A percentile compares a stretch with the other conserved stretches of the same genome.
These are phyloP conservation scores for Medicago lupulina DNA, from an alignment of 306 rosid genomes.

Conservation along the genomic window DNA sequence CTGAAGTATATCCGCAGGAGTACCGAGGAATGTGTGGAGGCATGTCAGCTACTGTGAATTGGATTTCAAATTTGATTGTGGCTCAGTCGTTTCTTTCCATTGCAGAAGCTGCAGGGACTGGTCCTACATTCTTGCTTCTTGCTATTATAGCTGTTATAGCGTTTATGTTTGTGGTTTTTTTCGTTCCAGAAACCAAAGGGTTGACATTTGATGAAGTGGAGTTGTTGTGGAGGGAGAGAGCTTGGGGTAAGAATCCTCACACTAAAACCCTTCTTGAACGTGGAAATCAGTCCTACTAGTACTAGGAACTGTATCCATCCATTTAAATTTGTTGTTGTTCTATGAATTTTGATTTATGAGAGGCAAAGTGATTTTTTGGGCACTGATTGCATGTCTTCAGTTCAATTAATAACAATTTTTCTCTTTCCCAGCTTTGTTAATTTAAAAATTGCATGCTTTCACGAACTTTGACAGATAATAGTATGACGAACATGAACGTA, in stretches of 20 bases:
- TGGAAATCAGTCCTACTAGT: constrained; percentile 25
- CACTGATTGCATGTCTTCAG: too few relatives aligned
- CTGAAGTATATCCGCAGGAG: constrained; percentile 88
- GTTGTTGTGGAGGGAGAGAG: constrained; percentile 82
- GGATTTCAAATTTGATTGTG: constrained; percentile 88
- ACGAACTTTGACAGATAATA: too few relatives aligned
- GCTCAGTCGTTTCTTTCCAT: constrained; percentile 75
- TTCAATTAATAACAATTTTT: too few relatives aligned
- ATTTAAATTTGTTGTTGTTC: background rate
- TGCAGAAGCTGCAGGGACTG: constrained; percentile 72
- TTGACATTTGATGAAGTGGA: constrained; percentile 94
- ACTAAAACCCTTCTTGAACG: constrained; percentile 62
- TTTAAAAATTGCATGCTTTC: too few relatives aligned
- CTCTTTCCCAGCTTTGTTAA: too few relatives aligned
- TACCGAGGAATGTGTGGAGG: constrained; percentile 89
- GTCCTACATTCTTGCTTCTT: constrained; percentile 76
- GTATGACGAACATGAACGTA: too few relatives aligned
- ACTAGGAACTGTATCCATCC: background rate
- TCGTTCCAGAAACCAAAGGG: constrained; percentile 89
- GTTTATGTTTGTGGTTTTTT: constrained; percentile 59
- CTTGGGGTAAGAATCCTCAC: constrained; percentile 58
- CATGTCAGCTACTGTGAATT: constrained; percentile 91
- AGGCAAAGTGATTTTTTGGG: background rate
- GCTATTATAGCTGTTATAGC: constrained; percentile 71
- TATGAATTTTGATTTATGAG: background rate